Evolutionary conservation across 345 rosid genomes (phyloP), one percentile per base, ranked within the genome.

Genomic region (Syzygium aqueum): DNA sequence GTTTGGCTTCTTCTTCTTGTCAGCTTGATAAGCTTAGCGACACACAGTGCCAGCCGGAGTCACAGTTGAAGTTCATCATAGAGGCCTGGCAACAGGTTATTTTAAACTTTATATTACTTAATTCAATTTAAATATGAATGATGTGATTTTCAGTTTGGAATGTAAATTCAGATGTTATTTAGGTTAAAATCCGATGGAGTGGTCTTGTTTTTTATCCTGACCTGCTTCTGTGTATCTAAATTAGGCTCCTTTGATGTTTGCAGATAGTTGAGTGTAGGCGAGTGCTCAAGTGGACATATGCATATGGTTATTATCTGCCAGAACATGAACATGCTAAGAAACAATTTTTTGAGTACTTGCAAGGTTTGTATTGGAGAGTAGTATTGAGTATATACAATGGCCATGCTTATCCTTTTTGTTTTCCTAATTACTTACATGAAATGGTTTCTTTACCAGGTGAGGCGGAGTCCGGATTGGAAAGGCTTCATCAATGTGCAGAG

Each of bases 21-120:
- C 93, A 98, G 99, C 97, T 98, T 85, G 97, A 93, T 91, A 98
- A 93, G 93, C 97, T 98, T 61, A 96, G 99, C 90, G 95, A 96
- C 84, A 85, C 87, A 87, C 98, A 96, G 65, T 90, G 96, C 93
- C 94, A 95, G 37, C 98, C 99, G 5, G 97, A 93, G 88, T 94
- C 99, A 84, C 99, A 95, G 94, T 97, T 98, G 88, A 96, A 96
- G 92, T 98, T 98, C 92, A 94, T 98, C 86, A 89, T 94, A 89
- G 99, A 98, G 73, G 99, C 99, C 43, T 98, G 98, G 98, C 97
- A 95, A 91, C 99, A 98, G 99, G 99, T 96, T 84, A 89, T 88
- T 89, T 84, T 40, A 85, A 51, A 51, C 53, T 59, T 54, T 23
- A 3, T 27, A n/a, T 65, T 86, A 16, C 53, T 67, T 65, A 21